Evolutionary conservation across 1,284 basidiomycete species (phyloP).

Genomic region (Puccinia horiana): DNA sequence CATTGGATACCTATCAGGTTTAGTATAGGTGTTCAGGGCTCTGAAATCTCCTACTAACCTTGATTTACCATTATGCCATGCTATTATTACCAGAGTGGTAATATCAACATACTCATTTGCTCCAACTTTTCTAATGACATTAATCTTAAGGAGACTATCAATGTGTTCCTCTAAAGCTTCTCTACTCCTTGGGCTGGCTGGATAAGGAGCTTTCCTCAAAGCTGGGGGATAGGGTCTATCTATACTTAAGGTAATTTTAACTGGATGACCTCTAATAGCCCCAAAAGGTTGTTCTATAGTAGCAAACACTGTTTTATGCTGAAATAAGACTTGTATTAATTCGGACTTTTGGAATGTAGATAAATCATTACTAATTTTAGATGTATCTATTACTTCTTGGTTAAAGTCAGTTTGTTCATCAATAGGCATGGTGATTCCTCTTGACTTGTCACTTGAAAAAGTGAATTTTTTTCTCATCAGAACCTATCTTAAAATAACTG

Average conservation of each 20-base stretch:
- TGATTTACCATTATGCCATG: too few species aligned
- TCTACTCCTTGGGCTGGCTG: constrained; percentile 2
- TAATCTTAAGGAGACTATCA: background rate
- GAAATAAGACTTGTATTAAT: background rate
- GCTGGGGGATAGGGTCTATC: constrained; percentile 15
- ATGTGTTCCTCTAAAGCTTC: constrained; percentile 24
- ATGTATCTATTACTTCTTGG: background rate
- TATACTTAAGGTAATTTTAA: background rate
- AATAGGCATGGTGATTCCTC: background rate
- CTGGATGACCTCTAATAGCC: background rate
- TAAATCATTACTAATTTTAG: background rate
- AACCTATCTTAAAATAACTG: background rate
- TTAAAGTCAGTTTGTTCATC: background rate
- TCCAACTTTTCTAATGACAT: constrained; percentile 11
- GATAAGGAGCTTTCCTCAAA: constrained; percentile 6
- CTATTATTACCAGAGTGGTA: constrained; percentile 12
- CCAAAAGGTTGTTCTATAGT: constrained; percentile 9
- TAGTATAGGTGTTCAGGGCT: constrained; percentile 4
- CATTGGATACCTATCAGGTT: constrained; percentile 1
- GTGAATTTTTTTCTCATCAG: background rate
- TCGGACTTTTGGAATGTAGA: background rate
- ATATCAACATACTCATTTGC: constrained; percentile 21
- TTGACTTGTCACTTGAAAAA: too few species aligned
- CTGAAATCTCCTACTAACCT: constrained; percentile 3
- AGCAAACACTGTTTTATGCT: background rate